Base-by-base conservation (phyloP, 2,329 filamentous ascomycete species). In the Talaromyces sp. region DNA sequence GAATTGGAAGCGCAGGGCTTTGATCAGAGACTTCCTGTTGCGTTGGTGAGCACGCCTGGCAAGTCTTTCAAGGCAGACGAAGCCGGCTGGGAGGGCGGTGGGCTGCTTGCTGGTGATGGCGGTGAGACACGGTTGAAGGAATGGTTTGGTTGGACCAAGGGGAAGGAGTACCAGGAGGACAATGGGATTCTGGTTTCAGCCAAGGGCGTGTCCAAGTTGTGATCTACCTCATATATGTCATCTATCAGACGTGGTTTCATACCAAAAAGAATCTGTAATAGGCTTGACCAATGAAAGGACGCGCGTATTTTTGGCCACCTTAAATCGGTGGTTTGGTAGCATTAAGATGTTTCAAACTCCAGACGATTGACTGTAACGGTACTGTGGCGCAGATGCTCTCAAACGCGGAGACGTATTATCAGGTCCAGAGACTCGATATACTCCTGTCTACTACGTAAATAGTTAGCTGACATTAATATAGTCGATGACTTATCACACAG, bases 121-220 rank as follows among this genome's bases (percentile, higher is more conserved):
- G 93, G 92, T 0, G 88, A 92, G 74, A 85, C 87, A 60, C 83
- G 85, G 3, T 74, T 97, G 67, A 79, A 78, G 60, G 75, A 83
- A 59, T 97, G 94, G 94, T 81, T 90, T 69, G 91, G 92, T 0
- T 96, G 92, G 92, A 83, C 81, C 66, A 85, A 82, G 70, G 92
- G 90, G 0, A 82, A 78, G 66, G 86, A 97, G 37, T 97, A 88
- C 74, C 83, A 86, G n/a, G 80, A 91, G 1, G 77, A 82, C 33
- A 79, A 85, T 33, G 90, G 89, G 0, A 88, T 85, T 0, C 75
- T 92, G 67, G 83, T 88, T 22, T 76, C 82, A 67, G 83, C 78
- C 62, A 76, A n/a, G 76, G 68, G 16, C 2, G 48, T 22, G 1
- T 68, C 71, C 31, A 47, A 59, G 56, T 11, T 59, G 22, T 59